Percentiles rank a stretch among this genome's conserved stretches.
These are phyloP conservation scores for Rhododendron henanense DNA, from an alignment of 148 eudicot species.

Conservation along the genomic window DNA sequence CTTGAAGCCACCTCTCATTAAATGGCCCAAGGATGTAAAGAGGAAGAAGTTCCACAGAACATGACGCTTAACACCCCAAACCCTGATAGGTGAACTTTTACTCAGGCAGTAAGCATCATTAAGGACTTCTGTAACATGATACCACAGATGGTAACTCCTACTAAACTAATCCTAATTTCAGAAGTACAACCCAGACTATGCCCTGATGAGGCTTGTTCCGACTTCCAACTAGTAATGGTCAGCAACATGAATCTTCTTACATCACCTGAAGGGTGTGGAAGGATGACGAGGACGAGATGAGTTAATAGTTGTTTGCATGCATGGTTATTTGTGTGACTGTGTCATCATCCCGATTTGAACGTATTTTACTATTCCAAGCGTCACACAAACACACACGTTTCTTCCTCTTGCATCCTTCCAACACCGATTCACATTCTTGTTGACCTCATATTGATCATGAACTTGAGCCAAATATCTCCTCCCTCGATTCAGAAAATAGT, in stretches of 20 bases:
- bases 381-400: background rate
- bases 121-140: background rate
- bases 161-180: background rate
- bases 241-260: constrained; percentile 3
- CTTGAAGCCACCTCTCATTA: background rate
- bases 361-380: background rate
- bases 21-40: background rate
- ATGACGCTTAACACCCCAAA: background rate
- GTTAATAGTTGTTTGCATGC: background rate
- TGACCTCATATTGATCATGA: background rate
- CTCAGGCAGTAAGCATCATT: background rate
- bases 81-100: background rate
- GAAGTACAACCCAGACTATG: background rate
- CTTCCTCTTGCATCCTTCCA: background rate
- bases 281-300: background rate
- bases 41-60: background rate
- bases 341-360: background rate
- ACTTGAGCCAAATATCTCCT: background rate
- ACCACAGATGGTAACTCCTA: background rate
- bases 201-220: background rate
- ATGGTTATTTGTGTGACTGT: background rate
- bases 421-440: background rate
- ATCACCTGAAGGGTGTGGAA: background rate
- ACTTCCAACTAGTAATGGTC: background rate
- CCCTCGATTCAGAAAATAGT: background rate